Conservation (phyloP, 495 filamentous ascomycete species). For the Aspergillus steynii region DNA sequence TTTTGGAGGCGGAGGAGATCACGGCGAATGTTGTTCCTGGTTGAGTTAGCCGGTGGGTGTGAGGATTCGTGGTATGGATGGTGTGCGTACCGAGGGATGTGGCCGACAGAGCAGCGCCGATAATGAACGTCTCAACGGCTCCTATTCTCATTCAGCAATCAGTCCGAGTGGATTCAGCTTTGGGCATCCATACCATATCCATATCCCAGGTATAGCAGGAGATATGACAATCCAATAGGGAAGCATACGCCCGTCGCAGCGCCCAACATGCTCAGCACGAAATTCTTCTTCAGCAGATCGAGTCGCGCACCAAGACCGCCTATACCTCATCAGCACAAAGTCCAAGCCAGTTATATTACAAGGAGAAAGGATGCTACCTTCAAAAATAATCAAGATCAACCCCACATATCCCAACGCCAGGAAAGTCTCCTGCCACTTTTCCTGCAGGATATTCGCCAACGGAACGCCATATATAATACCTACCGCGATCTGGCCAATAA, state of each 20-base stretch:
- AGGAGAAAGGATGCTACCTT: slow-evolving; percentile 25
- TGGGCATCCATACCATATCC: slow-evolving; percentile 25
- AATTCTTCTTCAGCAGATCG: slow-evolving; percentile 36
- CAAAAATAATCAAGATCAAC: slow-evolving; percentile 38
- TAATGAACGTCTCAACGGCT: slow-evolving; percentile 39
- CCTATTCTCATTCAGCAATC: slow-evolving; percentile 12
- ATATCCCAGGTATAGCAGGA: slow-evolving; percentile 32
- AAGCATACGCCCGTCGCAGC: slow-evolving; percentile 36
- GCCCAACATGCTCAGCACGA: slow-evolving; percentile 29
- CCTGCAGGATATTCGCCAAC: slow-evolving; percentile 33
- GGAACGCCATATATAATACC: slow-evolving; percentile 39
- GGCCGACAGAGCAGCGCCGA: slow-evolving; percentile 34
- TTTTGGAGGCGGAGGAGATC: slow-evolving; percentile 27
- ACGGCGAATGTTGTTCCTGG: slow-evolving; percentile 37
- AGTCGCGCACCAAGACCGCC: slow-evolving; percentile 33
- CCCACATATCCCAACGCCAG: slow-evolving; percentile 37
- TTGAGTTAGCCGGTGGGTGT: slow-evolving; percentile 1
- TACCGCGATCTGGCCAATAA: slow-evolving; percentile 36
- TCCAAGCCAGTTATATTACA: too few relatives aligned
- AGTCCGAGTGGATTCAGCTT: too few relatives aligned
- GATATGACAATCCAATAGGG: slow-evolving; percentile 35
- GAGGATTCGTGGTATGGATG: not conserved
- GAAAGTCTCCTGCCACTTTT: slow-evolving; percentile 34
- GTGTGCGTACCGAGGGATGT: slow-evolving; percentile 30
- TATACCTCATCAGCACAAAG: slow-evolving; percentile 8